phyloP scores from a whole-genome alignment of 1,139 yeast species.

The Taphrina wiesneri region DNA sequence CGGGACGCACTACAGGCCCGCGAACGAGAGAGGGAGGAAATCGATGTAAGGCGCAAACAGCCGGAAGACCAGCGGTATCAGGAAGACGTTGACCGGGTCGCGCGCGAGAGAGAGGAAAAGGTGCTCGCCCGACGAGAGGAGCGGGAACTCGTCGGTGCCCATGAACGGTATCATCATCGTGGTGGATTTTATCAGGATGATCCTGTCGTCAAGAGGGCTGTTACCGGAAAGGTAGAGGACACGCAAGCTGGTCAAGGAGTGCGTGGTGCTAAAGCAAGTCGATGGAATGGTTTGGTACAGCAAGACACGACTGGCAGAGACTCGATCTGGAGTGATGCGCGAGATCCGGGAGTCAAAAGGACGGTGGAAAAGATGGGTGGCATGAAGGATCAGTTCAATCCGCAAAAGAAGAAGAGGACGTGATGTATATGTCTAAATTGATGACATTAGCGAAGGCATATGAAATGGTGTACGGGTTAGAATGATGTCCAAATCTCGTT shows the following conservation, averaged over 20 bases:
- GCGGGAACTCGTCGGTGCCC: constrained; percentile 33
- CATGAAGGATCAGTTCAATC: constrained; percentile 1
- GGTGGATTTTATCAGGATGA: constrained; percentile 47
- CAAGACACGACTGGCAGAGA: constrained; percentile 10
- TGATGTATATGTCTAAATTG: neutral
- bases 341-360: neutral
- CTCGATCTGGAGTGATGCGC: constrained; percentile 1
- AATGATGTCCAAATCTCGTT: constrained; percentile 12
- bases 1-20: constrained; percentile 46
- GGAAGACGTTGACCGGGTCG: constrained; percentile 39
- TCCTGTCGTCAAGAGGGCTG: neutral
- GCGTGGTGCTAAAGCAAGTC: neutral
- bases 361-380: constrained; percentile 7
- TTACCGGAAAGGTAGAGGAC: neutral
- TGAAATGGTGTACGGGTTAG: neutral
- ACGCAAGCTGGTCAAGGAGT: constrained; percentile 10
- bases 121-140: constrained; percentile 7
- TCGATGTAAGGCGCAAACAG: constrained; percentile 45
- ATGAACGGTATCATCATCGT: constrained; percentile 45
- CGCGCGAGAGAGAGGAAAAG: constrained; percentile 38
- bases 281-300: constrained; percentile 1
- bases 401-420: constrained; percentile 1
- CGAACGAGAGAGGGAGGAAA: constrained; percentile 51
- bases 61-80: constrained; percentile 44
- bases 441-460: neutral